Evolutionary conservation across 1,284 basidiomycete genomes (phyloP).

Genomic region (Rhodotorula glutinis): DNA sequence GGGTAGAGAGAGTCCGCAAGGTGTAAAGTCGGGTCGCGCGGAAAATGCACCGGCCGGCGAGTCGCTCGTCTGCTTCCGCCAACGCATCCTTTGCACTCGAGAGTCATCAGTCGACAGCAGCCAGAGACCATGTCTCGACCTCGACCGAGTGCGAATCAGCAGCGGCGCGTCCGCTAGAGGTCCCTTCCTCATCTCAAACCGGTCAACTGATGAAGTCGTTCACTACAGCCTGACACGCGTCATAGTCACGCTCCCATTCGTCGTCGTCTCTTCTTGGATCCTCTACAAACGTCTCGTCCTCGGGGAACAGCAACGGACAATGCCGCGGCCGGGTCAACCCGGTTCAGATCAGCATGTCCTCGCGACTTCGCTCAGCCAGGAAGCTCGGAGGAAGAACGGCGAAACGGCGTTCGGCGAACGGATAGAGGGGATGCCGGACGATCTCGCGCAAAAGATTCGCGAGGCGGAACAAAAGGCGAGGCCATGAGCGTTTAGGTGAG

Average conservation of each 20-base stretch:
- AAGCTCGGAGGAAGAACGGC: neutral
- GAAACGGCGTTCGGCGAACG: neutral
- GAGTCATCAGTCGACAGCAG: no score
- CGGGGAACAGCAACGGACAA: slow-evolving; percentile 32
- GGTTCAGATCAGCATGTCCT: neutral
- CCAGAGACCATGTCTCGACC: neutral
- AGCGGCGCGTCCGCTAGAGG: neutral
- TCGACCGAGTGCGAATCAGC: neutral
- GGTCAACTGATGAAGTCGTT: no score
- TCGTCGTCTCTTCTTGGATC: slow-evolving; percentile 31
- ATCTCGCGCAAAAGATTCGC: slow-evolving; percentile 5
- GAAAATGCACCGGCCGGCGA: no score
- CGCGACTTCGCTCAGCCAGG: slow-evolving; percentile 1
- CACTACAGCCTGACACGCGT: slow-evolving; percentile 31
- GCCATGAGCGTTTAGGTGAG: neutral
- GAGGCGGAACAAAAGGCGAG: slow-evolving; percentile 6
- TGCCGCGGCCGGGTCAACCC: slow-evolving; percentile 10
- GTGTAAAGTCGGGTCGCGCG: no score
- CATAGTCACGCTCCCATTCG: slow-evolving; percentile 37
- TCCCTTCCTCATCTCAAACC: neutral
- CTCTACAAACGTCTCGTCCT: slow-evolving; percentile 38
- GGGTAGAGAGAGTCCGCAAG: no score
- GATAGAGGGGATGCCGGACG: slow-evolving; percentile 12
- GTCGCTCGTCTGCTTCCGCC: no score
- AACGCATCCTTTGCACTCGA: no score